Percentiles rank a stretch among this genome's conserved stretches.
Conservation (phyloP, 257 asterid species). For the Nicotiana undulata region DNA sequence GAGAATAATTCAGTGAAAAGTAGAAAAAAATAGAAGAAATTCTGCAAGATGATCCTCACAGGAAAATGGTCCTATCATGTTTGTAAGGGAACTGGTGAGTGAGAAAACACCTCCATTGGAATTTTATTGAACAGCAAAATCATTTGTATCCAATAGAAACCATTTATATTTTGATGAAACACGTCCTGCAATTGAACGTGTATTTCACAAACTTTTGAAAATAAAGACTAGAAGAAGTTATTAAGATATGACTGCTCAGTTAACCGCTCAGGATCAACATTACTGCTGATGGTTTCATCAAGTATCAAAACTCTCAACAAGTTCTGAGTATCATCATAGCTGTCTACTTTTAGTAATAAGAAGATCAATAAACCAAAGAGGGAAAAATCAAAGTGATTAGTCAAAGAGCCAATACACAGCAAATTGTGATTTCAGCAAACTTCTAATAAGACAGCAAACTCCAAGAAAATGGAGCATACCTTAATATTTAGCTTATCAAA, state of each 20-base stretch:
- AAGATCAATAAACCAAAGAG: background rate
- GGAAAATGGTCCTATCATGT: background rate
- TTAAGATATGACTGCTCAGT: constrained; percentile 16
- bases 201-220: background rate
- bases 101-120: background rate
- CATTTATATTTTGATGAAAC: background rate
- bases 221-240: background rate
- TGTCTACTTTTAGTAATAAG: background rate
- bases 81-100: background rate
- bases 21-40: background rate
- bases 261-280: constrained; percentile 17
- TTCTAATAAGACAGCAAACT: background rate
- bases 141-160: background rate
- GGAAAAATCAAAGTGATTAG: background rate
- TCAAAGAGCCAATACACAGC: background rate
- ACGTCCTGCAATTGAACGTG: background rate
- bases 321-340: constrained; percentile 14
- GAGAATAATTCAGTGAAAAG: background rate
- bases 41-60: background rate
- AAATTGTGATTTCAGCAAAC: background rate
- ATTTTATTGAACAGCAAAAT: background rate
- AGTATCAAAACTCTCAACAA: constrained; percentile 14
- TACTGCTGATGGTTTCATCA: background rate
- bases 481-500: constrained; percentile 23
- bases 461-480: constrained; percentile 12